These are phyloP conservation scores for Cordyceps cicadae DNA, from an alignment of 2,329 filamentous ascomycete species.

Conservation along the genomic window DNA sequence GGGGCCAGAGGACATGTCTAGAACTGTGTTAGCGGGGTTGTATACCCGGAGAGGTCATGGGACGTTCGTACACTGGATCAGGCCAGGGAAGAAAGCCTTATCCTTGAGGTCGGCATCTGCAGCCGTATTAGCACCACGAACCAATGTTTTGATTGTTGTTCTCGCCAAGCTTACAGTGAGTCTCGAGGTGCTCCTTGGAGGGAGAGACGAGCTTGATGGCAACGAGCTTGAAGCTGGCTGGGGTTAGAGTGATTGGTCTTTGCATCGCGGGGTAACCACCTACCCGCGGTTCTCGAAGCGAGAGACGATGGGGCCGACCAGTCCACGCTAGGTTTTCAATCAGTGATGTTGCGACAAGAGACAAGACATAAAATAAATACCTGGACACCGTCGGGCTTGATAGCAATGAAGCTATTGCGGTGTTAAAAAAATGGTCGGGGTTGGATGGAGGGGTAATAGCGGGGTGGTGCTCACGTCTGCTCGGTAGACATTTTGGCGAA, in stretches of 20 bases:
- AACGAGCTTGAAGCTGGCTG: conserved; percentile 82
- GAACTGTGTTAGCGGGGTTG: conserved; percentile 15
- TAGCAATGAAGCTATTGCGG: conserved; percentile 84
- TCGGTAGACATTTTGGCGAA: conserved; percentile 58
- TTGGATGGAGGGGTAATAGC: conserved; percentile 21
- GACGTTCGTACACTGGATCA: conserved; percentile 70
- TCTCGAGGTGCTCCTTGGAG: conserved; percentile 90
- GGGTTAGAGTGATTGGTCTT: conserved; percentile 2
- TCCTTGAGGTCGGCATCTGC: conserved; percentile 74
- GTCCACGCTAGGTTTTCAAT: conserved; percentile 64
- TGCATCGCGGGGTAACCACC: conserved; percentile 24
- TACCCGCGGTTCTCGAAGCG: conserved; percentile 96
- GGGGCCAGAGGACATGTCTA: conserved; percentile 95
- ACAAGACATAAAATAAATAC: conserved; percentile 40
- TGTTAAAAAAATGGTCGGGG: conserved; percentile 17
- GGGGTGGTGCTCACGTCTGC: conserved; percentile 68
- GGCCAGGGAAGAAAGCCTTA: conserved; percentile 96
- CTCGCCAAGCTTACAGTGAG: conserved; percentile 59
- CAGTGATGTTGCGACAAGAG: conserved; percentile 13
- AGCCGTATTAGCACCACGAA: conserved; percentile 18
- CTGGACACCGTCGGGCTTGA: conserved; percentile 99
- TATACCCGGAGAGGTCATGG: background rate
- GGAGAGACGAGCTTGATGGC: conserved; percentile 93
- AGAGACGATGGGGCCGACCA: conserved; percentile 93
- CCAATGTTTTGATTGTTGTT: background rate